Percentiles rank a stretch among this genome's conserved stretches.
Evolutionary conservation across 106 monocot species (phyloP).

Genomic region (Dactylorhiza incarnata): DNA sequence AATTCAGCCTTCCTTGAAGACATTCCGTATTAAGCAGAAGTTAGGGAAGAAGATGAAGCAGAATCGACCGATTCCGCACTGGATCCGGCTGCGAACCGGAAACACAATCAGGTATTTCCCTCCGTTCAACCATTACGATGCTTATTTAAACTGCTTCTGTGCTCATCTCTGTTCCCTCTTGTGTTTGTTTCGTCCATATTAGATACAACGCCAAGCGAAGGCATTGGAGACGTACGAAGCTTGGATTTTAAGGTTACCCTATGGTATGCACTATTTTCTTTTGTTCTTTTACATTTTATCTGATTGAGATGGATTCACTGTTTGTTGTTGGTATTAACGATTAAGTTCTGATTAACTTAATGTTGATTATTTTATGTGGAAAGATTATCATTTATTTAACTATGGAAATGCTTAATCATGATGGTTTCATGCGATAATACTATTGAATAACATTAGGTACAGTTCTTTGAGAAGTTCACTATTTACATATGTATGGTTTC

Average conservation of each 20-base stretch:
- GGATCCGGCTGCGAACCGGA: conserved; percentile 71
- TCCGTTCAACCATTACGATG: background rate
- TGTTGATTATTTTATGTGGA: no score
- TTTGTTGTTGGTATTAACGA: background rate
- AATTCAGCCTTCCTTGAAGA: conserved; percentile 66
- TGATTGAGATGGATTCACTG: background rate
- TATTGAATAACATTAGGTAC: no score
- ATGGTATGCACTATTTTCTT: background rate
- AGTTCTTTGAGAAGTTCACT: no score
- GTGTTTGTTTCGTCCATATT: background rate
- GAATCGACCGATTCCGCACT: conserved; percentile 66
- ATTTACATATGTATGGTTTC: no score
- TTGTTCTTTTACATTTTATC: background rate
- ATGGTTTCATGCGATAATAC: no score
- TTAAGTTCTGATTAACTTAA: background rate
- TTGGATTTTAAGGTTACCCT: conserved; percentile 38
- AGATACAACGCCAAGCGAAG: conserved; percentile 91
- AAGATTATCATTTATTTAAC: no score
- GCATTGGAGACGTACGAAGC: conserved; percentile 95
- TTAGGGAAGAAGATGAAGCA: conserved; percentile 86
- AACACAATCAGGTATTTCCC: conserved; percentile 55
- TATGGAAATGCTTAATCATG: no score
- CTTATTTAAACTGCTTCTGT: background rate
- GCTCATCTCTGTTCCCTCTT: background rate
- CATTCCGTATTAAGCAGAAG: conserved; percentile 73